Base-by-base conservation (phyloP, 192 early-diverging fungal genomes). In the Coemansia sp. region DNA sequence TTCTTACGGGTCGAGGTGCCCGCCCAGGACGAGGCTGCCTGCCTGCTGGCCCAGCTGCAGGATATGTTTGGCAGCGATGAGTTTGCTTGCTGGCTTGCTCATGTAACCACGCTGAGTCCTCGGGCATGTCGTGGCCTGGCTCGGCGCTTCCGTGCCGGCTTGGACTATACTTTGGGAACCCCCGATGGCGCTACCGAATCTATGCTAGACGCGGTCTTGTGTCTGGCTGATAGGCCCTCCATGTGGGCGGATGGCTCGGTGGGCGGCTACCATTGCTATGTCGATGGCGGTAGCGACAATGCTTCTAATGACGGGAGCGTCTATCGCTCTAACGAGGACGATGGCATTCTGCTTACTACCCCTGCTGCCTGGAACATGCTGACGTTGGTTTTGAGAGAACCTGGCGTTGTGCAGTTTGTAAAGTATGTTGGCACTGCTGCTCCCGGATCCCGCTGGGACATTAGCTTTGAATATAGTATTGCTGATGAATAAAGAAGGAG, bases 131-230 rank as follows among this genome's bases (percentile, higher is more conserved):
- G 88, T 18, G 79, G 81, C 16, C 60, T 75, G 50, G 84, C 82
- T 6, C 83, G 91, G 31, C 77, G 89, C 7, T 92, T 92, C 78
- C 74, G 91, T 40, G 81, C 87, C 2, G 91, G 91, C 6, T 77
- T 91, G 47, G 91, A 92, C 61, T 92, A 88, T 67, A 88, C 91
- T 7, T 73, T 92, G 8, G 91, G 85, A 10, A 83, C 87, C 7
- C 71, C 80, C 16, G 80, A 80, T 36, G 72, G 68, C 23, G 53
- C 65, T n/a, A 55, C 72, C 12, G 43, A 57, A 21, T 77, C 70
- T 7, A 62, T 82, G n/a, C 78, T 91, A 8, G 86, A 91, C 42
- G 84, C 84, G 3, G 86, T 84, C 8, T 61, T 89, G 16, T 85
- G 82, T 40, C 62, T 90, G 37, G 78, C 79, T 1, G 68, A 63